Evolutionary conservation across 305 asterid species (phyloP), one percentile per base, ranked within the genome.

Genomic region (Fraxinus xanthoxyloides): DNA sequence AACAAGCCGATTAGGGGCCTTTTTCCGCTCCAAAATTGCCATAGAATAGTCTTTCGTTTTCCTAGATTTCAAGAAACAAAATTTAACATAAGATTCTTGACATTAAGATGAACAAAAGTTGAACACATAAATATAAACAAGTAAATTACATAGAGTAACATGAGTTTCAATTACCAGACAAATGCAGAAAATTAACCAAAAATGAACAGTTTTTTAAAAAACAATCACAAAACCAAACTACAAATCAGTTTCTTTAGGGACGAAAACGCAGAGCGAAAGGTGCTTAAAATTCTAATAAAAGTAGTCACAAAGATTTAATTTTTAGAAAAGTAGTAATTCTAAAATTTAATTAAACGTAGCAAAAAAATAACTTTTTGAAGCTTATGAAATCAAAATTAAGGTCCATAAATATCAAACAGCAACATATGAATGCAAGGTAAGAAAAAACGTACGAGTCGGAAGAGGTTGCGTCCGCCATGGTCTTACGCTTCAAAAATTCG

Each of bases 1-100:
- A n/a, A 89, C 54, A 21, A 89, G 88, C 31, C 92, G 87, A 82
- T 87, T 89, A 3, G 91, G 92, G 31, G 90, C 77, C 79, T 86
- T 89, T 76, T 89, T 87, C 19, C 87, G 83, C 51, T 85, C 92
- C 48, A 89, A 81, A 31, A 89, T 89, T 40, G 89, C 89, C 28
- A 90, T 88, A 19, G 87, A 85, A 51, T 78, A 82, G 59, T 88
- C 90, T 43, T 75, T 86, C 38, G 81, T 84, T 76, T 85, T 88
- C 85, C 90, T 88, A 86, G 28, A 84, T 76, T 75, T 61, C 54
- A 75, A 51, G 26, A 38, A 77, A 43, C 56, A 43, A 51, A 73
- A 77, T 24, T 61, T 26, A 46, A 1, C 70, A 46, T 23, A 23
- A 63, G 72, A 56, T 77, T 35, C 76, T 40, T 78, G 54, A 15